These are phyloP conservation scores for Vigna nakashimae DNA, from an alignment of 306 rosid genomes.

Conservation along the genomic window DNA sequence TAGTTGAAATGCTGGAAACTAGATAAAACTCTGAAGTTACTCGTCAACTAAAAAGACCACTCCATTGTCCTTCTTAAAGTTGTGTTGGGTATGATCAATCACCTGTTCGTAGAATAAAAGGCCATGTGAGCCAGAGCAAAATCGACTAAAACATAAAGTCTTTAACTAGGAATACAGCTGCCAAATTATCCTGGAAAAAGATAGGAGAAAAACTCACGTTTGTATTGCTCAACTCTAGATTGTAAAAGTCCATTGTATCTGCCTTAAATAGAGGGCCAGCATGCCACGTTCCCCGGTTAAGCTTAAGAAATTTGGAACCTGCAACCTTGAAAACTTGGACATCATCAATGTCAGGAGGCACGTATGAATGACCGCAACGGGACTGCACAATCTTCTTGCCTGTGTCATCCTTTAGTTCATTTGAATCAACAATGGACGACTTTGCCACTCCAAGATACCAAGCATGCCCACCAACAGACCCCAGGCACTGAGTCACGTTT, in stretches of 20 bases:
- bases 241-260: constrained; percentile 69
- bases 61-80: constrained; percentile 55
- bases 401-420: constrained; percentile 40
- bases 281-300: constrained; percentile 89
- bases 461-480: constrained; percentile 71
- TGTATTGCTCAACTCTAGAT: constrained; percentile 72
- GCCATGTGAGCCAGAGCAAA: constrained; percentile 21
- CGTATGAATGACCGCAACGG: constrained; percentile 60
- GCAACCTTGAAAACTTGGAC: constrained; percentile 69
- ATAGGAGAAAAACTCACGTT: constrained; percentile 56
- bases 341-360: constrained; percentile 70
- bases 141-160: constrained; percentile 20
- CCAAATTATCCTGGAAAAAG: not conserved
- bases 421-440: constrained; percentile 64
- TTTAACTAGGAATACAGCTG: constrained; percentile 15
- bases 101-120: constrained; percentile 49
- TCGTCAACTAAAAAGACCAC: constrained; percentile 65
- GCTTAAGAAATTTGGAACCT: constrained; percentile 83
- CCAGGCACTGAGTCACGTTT: constrained; percentile 89
- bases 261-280: constrained; percentile 86
- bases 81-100: constrained; percentile 73
- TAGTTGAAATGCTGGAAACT: constrained; percentile 30
- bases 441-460: constrained; percentile 95
- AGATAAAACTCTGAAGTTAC: constrained; percentile 33
- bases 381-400: constrained; percentile 55